These are phyloP conservation scores for Neckera pumila DNA, from an alignment of 225 moss, liverwort and hornwort species.

Conservation along the genomic window DNA sequence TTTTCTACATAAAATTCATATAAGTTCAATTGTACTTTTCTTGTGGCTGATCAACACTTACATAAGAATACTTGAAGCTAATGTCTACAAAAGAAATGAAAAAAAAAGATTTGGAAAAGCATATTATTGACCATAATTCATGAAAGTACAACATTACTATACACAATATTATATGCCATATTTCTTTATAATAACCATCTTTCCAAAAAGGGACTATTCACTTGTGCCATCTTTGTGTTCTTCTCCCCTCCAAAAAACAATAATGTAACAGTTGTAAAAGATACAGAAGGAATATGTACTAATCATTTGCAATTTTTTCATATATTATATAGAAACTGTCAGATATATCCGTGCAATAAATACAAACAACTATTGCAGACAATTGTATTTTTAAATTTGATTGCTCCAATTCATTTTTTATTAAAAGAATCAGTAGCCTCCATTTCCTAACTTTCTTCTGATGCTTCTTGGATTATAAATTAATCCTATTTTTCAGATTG, in stretches of 20 bases:
- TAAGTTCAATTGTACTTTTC: neutral
- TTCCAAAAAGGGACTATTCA: fast-evolving
- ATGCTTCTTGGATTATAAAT: fast-evolving
- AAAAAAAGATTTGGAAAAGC: fast-evolving
- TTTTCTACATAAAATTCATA: neutral
- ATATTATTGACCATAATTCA: neutral
- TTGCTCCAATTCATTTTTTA: neutral
- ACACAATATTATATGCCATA: neutral
- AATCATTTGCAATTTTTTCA: too few species aligned
- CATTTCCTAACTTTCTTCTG: fast-evolving
- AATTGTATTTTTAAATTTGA: neutral
- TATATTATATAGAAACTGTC: too few species aligned
- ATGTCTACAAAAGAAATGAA: fast-evolving
- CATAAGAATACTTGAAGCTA: neutral
- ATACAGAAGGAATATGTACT: fast-evolving
- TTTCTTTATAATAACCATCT: neutral
- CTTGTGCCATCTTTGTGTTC: neutral
- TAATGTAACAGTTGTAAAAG: too few species aligned
- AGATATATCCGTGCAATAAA: neutral
- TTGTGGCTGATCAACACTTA: neutral
- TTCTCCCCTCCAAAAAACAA: too few species aligned
- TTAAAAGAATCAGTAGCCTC: neutral
- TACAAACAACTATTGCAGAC: neutral
- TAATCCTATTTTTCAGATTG: neutral
- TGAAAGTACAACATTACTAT: neutral